These are phyloP conservation scores for Berkeleyomyces basicola DNA, from an alignment of 2,329 filamentous ascomycete genomes.

Conservation along the genomic window DNA sequence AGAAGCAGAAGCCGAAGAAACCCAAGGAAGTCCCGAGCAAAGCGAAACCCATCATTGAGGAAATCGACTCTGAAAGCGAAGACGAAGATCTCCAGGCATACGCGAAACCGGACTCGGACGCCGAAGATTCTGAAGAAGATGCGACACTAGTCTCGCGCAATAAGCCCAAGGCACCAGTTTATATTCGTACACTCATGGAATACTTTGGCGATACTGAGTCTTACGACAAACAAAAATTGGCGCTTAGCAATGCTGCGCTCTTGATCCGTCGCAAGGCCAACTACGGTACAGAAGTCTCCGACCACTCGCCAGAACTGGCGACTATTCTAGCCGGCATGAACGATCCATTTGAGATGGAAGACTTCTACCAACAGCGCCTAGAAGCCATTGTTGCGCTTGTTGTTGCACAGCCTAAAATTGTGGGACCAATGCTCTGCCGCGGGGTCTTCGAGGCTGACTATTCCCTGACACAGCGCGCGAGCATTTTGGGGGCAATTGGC, in stretches of 20 bases:
- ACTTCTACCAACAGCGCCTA: constrained; percentile 58
- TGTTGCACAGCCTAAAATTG: constrained; percentile 54
- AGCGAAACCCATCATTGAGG: constrained; percentile 42
- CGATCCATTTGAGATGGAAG: constrained; percentile 66
- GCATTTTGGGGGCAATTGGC: constrained; percentile 67
- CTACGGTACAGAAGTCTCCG: constrained; percentile 74
- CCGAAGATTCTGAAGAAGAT: constrained; percentile 85
- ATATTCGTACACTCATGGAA: constrained; percentile 67
- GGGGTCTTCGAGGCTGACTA: constrained; percentile 88
- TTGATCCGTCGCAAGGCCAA: constrained; percentile 78
- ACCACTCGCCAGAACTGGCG: constrained; percentile 70
- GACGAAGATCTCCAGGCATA: constrained; percentile 60
- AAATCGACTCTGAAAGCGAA: constrained; percentile 43
- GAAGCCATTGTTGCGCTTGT: constrained; percentile 72
- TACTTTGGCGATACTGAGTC: constrained; percentile 69
- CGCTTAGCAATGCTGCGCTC: constrained; percentile 55
- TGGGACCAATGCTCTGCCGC: constrained; percentile 71
- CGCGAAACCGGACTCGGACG: constrained; percentile 71
- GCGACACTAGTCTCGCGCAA: constrained; percentile 70
- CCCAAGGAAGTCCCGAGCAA: constrained; percentile 20
- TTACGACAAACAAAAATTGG: constrained; percentile 70
- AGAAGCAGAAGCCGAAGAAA: constrained; percentile 18
- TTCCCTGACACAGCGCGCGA: constrained; percentile 67
- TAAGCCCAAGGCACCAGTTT: constrained; percentile 73
- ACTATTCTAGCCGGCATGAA: constrained; percentile 62